Percentiles rank a stretch among this genome's conserved stretches.
These are phyloP conservation scores for Nothophoma quercina DNA, from an alignment of 2,329 filamentous ascomycete genomes.

Conservation along the genomic window DNA sequence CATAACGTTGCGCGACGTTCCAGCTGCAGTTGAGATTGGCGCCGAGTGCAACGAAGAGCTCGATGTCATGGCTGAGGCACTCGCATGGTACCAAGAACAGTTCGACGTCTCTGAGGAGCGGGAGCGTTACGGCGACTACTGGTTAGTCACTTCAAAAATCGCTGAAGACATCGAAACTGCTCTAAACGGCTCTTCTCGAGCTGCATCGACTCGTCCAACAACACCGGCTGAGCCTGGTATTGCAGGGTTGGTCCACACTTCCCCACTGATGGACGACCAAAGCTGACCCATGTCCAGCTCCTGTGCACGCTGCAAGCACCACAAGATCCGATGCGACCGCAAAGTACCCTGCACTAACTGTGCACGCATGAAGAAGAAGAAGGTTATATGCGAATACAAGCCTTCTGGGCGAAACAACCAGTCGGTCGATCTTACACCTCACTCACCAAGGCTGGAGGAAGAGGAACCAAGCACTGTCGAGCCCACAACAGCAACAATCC, in stretches of 20 bases:
- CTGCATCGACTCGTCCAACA: constrained; percentile 26
- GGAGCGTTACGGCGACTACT: constrained; percentile 67
- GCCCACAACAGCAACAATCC: background rate
- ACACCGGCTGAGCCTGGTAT: constrained; percentile 18
- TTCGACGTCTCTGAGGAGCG: constrained; percentile 68
- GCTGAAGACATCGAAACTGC: constrained; percentile 48
- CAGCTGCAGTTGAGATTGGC: constrained; percentile 76
- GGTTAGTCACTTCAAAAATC: constrained; percentile 65
- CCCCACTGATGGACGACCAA: fast-evolving
- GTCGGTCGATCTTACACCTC: background rate
- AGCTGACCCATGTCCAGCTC: constrained; percentile 12
- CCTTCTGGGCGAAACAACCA: background rate
- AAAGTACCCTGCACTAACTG: constrained; percentile 19
- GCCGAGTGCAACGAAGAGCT: constrained; percentile 69
- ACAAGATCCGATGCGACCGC: constrained; percentile 24
- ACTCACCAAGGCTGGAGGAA: background rate
- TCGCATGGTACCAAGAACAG: constrained; percentile 70
- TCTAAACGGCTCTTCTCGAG: constrained; percentile 15
- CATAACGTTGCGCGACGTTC: constrained; percentile 63
- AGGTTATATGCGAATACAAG: constrained; percentile 10
- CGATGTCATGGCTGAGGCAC: constrained; percentile 71
- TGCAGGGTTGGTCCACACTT: constrained; percentile 15
- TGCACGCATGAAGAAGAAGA: constrained; percentile 5
- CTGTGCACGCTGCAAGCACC: constrained; percentile 14
- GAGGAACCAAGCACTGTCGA: background rate